phyloP scores from a whole-genome alignment of 202 grass and related monocot genomes.

The Cymbopogon flexuosus region DNA sequence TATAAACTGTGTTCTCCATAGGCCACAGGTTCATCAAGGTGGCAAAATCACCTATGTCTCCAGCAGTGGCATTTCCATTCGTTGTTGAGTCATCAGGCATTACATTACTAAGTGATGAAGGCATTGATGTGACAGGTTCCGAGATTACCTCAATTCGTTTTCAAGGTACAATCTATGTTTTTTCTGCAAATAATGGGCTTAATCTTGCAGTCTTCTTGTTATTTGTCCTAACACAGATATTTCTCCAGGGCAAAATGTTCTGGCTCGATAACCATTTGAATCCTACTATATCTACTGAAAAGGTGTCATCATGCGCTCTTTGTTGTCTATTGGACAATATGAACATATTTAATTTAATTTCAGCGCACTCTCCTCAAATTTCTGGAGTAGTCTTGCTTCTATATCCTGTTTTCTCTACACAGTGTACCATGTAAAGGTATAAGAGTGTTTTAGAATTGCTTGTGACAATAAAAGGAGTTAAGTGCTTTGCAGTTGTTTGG shows the following conservation, averaged over 20 bases:
- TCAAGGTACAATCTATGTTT: conserved; percentile 53
- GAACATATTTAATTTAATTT: background rate
- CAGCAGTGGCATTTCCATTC: conserved; percentile 76
- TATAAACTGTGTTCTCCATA: conserved; percentile 24
- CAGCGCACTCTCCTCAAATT: background rate
- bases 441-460: background rate
- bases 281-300: background rate
- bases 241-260: conserved; percentile 62
- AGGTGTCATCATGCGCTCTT: background rate
- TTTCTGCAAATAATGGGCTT: background rate
- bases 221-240: conserved; percentile 18
- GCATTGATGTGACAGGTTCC: conserved; percentile 51
- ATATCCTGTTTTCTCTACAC: background rate
- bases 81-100: conserved; percentile 68
- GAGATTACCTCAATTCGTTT: conserved; percentile 66
- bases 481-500: background rate
- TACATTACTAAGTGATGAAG: conserved; percentile 58
- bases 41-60: conserved; percentile 85
- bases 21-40: conserved; percentile 86
- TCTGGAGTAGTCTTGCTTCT: conserved; percentile 10
- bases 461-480: background rate
- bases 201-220: conserved; percentile 1
- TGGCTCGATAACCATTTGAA: conserved; percentile 40
- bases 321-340: background rate
- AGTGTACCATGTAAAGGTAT: background rate